phyloP scores from a whole-genome alignment of 495 filamentous ascomycete species.

The Wilcoxina mikolae region DNA sequence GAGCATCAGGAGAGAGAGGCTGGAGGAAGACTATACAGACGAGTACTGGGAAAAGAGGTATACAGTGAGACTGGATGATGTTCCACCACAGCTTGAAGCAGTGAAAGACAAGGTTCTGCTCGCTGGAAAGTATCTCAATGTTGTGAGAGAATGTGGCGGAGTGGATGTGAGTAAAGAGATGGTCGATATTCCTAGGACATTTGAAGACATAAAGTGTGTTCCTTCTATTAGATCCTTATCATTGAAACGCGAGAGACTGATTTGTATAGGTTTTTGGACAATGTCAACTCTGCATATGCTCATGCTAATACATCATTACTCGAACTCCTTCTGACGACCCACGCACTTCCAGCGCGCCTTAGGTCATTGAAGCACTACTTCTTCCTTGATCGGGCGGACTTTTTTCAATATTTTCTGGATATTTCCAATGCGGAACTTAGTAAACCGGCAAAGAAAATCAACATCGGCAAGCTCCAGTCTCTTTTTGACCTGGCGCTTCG shows the following conservation, averaged over 20 bases:
- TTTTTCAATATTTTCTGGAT: constrained; percentile 94
- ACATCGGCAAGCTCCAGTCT: constrained; percentile 82
- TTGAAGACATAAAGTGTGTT: constrained; percentile 52
- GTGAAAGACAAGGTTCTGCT: constrained; percentile 89
- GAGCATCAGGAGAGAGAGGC: constrained; percentile 74
- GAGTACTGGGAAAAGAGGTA: constrained; percentile 99
- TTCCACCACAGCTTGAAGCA: constrained; percentile 80
- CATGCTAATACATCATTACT: constrained; percentile 91
- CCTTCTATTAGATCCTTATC: neutral
- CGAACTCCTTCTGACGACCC: constrained; percentile 78
- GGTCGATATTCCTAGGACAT: constrained; percentile 73
- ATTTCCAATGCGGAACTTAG: constrained; percentile 72
- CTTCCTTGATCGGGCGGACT: constrained; percentile 93
- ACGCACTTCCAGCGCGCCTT: constrained; percentile 71
- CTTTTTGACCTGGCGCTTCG: constrained; percentile 86
- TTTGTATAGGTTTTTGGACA: constrained; percentile 59
- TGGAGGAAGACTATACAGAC: constrained; percentile 94
- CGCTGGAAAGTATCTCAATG: constrained; percentile 94
- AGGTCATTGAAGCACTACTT: constrained; percentile 95
- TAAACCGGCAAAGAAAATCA: constrained; percentile 75
- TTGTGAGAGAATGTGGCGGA: constrained; percentile 90
- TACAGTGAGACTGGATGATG: constrained; percentile 75
- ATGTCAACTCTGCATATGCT: constrained; percentile 87
- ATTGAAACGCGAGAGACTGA: constrained; percentile 15
- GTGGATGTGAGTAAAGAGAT: constrained; percentile 86